A percentile compares a stretch with the other conserved stretches of the same genome.
Evolutionary conservation across 768 basidiomycete species (phyloP).

Genomic region (Kockovaella imperatae): DNA sequence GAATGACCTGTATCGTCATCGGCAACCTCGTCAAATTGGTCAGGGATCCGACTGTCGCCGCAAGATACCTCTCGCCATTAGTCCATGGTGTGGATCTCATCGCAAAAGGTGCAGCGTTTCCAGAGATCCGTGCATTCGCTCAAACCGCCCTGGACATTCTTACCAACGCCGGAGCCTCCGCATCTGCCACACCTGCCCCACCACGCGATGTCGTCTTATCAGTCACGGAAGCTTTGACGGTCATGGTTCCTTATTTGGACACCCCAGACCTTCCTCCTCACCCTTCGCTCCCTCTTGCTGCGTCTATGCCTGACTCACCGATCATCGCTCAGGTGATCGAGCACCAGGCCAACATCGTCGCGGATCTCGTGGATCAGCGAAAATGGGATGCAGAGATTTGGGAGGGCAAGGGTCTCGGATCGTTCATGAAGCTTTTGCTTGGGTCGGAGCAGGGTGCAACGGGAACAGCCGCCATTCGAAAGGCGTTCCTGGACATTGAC

Average conservation of each 20-base stretch:
- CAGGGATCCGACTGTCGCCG: conserved; percentile 79
- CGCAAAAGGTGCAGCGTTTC: conserved; percentile 84
- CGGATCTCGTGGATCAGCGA: conserved; percentile 59
- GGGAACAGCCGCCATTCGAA: conserved; percentile 51
- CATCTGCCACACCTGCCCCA: conserved; percentile 59
- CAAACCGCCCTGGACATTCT: conserved; percentile 73
- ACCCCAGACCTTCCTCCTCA: conserved; percentile 48
- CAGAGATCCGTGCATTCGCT: conserved; percentile 93
- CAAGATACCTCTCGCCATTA: conserved; percentile 74
- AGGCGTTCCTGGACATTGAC: conserved; percentile 71
- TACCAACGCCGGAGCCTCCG: conserved; percentile 73
- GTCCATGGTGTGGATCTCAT: conserved; percentile 88
- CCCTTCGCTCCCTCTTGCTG: conserved; percentile 50
- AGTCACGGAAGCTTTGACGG: conserved; percentile 53
- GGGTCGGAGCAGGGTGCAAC: conserved; percentile 36
- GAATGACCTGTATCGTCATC: conserved; percentile 85
- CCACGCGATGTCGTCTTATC: conserved; percentile 64
- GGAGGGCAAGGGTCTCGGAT: conserved; percentile 56
- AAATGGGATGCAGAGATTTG: conserved; percentile 44
- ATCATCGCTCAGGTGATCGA: conserved; percentile 57
- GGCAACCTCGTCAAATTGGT: conserved; percentile 98
- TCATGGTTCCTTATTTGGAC: conserved; percentile 57
- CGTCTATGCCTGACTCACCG: conserved; percentile 52
- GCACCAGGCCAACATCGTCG: conserved; percentile 66
- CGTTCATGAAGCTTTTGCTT: conserved; percentile 66